Evolutionary conservation across 2,329 filamentous ascomycete genomes (phyloP), one percentile per base, ranked within the genome.

Genomic region (Fragosphaeria purpurea): DNA sequence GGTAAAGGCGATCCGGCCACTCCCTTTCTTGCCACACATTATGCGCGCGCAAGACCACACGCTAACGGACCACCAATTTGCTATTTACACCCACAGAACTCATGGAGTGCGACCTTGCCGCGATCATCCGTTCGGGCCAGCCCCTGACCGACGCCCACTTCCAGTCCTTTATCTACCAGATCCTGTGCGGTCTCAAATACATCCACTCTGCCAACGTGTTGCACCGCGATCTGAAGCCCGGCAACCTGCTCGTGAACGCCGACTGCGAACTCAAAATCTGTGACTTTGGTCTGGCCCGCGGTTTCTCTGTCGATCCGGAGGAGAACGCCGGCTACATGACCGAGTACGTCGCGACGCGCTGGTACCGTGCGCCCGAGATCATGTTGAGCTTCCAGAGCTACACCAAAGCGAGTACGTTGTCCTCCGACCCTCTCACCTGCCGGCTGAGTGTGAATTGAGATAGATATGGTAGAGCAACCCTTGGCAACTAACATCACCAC

Each of bases 331-430:
- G 93, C 30, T 98, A 97, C 71, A 97, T 98, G 93, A 98, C 93
- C 9, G 93, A 98, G 71, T 98, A 98, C 63, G 93, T 98, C 50
- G 93, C 93, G 47, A 98, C 93, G 48, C 80, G 93, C 73, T 98
- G 93, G 93, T 98, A 82, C 63, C 76, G 78, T 70, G 93, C 93
- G 4, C 93, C 93, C 5, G 93, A 98, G 70, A 98, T 98, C 61
- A 98, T 98, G 93, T 74, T 98, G 68, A 96, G 89, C 74, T 98
- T 98, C 80, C 91, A 97, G 71, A 96, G 89, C 74, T 98, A 98
- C 70, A 98, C 93, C 62, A 98, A 98, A 88, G 93, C 93, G 60
- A 98, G 93, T 97, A 82, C 51, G 90, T 91, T 4, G 11, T 11
- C 35, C 35, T 11, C 1, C 35, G 35, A 7, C 22, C 22, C 22